Evolutionary conservation across 306 rosid genomes (phyloP).

Genomic region (Argentina anserina): DNA sequence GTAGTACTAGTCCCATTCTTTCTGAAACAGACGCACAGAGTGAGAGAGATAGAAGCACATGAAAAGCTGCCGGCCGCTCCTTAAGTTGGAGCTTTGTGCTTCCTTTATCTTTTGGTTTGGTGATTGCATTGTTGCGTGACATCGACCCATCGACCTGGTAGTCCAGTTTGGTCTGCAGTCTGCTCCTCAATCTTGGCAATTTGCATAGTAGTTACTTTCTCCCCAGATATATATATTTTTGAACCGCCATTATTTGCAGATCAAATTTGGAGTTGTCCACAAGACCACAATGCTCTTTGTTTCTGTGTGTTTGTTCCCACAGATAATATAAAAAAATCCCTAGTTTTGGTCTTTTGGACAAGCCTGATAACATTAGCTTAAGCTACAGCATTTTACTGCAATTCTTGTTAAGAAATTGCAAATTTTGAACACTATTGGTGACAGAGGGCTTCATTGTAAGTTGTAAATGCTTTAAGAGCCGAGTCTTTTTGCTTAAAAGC

Average conservation of each 20-base stretch:
- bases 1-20: not conserved
- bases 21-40: not conserved
- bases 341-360: not conserved
- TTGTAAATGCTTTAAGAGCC: not conserved
- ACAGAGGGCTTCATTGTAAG: not conserved
- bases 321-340: not conserved
- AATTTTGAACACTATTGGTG: not conserved
- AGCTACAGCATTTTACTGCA: not conserved
- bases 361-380: too few species aligned
- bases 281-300: not conserved
- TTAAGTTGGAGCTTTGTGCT: constrained; percentile 30
- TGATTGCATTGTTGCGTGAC: not conserved
- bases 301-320: not conserved
- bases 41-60: not conserved
- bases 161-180: not conserved
- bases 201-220: too few species aligned
- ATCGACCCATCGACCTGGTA: not conserved
- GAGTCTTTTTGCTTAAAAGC: too few species aligned
- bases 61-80: constrained; percentile 22
- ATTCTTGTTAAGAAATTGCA: not conserved
- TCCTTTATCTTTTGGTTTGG: not conserved
- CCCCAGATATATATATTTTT: not conserved
- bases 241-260: not conserved
- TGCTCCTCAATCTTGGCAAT: not conserved
- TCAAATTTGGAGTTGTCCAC: not conserved